Conservation (phyloP, 768 basidiomycete species). For the Stropharia rugosoannulata region DNA sequence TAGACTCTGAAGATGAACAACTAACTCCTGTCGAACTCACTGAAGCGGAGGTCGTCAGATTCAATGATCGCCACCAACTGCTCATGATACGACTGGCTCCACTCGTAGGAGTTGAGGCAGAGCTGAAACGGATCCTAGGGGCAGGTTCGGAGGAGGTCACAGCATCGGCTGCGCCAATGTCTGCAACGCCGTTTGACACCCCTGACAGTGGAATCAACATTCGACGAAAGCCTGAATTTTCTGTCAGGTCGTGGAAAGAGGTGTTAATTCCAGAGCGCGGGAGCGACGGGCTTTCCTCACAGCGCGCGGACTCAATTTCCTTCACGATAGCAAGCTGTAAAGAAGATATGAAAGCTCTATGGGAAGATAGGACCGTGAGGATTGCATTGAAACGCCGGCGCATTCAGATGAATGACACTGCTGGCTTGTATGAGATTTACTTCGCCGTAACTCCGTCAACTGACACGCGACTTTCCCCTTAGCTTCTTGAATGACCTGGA, state of each 20-base stretch:
- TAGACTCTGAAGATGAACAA: constrained; percentile 35
- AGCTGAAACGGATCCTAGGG: constrained; percentile 62
- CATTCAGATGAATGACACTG: constrained; percentile 58
- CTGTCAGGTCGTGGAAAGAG: constrained; percentile 53
- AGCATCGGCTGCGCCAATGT: constrained; percentile 28
- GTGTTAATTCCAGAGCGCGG: constrained; percentile 32
- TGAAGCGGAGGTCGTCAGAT: constrained; percentile 30
- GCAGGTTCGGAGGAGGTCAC: constrained; percentile 38
- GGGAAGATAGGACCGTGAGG: constrained; percentile 56
- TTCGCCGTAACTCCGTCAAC: neutral
- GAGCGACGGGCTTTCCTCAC: constrained; percentile 6
- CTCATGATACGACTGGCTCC: constrained; percentile 64
- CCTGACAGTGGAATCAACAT: constrained; percentile 22
- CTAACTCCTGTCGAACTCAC: constrained; percentile 17
- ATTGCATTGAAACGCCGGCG: constrained; percentile 44
- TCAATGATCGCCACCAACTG: constrained; percentile 51
- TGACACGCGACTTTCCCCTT: constrained; percentile 1
- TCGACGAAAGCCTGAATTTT: constrained; percentile 42
- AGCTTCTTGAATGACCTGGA: constrained; percentile 72
- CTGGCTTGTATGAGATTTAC: constrained; percentile 56
- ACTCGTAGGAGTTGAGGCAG: constrained; percentile 57
- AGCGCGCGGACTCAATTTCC: constrained; percentile 28
- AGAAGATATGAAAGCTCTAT: constrained; percentile 62
- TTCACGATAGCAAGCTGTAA: constrained; percentile 57
- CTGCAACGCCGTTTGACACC: constrained; percentile 47